These are phyloP conservation scores for Solioccasus polychromus DNA, from an alignment of 768 basidiomycete genomes.

Conservation along the genomic window DNA sequence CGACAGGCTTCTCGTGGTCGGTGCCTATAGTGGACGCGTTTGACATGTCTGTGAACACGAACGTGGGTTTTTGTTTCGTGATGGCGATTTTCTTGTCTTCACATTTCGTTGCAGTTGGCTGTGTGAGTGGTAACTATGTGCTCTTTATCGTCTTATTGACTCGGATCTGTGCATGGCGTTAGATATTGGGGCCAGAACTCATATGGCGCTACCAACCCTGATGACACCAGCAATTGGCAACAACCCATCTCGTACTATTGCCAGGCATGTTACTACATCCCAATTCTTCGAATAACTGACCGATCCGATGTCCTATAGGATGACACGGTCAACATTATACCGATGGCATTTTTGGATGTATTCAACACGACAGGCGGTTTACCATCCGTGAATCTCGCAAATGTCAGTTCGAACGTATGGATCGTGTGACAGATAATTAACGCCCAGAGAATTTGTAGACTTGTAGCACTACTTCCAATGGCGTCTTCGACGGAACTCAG, in stretches of 20 bases:
- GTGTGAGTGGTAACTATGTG: constrained; percentile 5
- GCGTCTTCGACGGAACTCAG: constrained; percentile 57
- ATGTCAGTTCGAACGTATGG: constrained; percentile 34
- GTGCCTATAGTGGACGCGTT: constrained; percentile 12
- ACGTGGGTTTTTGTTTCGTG: constrained; percentile 12
- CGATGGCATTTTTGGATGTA: constrained; percentile 58
- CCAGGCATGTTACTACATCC: constrained; percentile 9
- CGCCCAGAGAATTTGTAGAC: constrained; percentile 36
- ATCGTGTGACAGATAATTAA: neutral
- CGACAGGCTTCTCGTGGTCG: neutral
- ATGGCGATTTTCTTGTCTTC: neutral
- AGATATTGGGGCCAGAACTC: constrained; percentile 41
- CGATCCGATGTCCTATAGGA: constrained; percentile 35
- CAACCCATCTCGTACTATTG: constrained; percentile 34
- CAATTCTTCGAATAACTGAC: neutral
- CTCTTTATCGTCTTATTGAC: neutral
- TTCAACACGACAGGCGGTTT: constrained; percentile 57
- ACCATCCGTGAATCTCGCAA: constrained; percentile 60
- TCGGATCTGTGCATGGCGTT: neutral
- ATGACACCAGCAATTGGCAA: constrained; percentile 31
- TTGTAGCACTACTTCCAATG: constrained; percentile 56
- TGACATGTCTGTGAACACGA: constrained; percentile 16
- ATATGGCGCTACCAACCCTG: constrained; percentile 32
- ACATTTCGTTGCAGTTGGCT: constrained; percentile 13
- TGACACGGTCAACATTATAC: constrained; percentile 53